Base-by-base conservation (phyloP, 768 basidiomycete genomes). In the Calocybe gangraenosa region DNA sequence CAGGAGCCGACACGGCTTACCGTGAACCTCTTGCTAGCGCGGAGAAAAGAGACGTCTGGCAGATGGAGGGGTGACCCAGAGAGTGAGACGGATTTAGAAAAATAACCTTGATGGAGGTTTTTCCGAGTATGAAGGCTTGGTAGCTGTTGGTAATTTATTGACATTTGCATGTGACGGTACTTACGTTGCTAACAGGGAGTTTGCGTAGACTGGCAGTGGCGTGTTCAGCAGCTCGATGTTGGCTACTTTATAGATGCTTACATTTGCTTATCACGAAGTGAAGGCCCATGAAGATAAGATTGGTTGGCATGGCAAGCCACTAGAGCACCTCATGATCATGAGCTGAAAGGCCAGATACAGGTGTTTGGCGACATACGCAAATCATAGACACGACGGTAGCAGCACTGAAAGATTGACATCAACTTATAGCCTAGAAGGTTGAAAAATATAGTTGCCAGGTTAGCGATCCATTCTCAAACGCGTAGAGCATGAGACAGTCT, bases 191-290 rank as follows among this genome's bases (percentile, higher is more conserved):
- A 77, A 64, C 11, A 78, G 56, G 2, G 75, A 77, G 45, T 73
- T 78, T 1, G 76, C 73, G 36, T 78, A 78, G 38, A 75, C 74
- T 76, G 35, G 0, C 14, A 8, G 32, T 15, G 4, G 10, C 1
- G 15, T 7, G 6, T 34, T 33, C 18, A 21, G 13, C 31, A 36
- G 5, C n/a, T 19, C 25, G 10, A 38, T 6, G 25, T 18, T 44
- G 9, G 34, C 36, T 18, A 19, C 9, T 2, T 18, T 6, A 15
- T n/a, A n/a, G n/a, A 25, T 30, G 10, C 69, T 40, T 48, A 75
- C 76, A 54, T 60, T 79, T 79, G 53, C 70, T 66, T 44, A 79
- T 78, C 18, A 76, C 64, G 48, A 78, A 74, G 53, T 78, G 74
- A 3, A 79, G 50, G 1, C 69, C 77, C 72, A 78, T 70, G 52